Percentiles rank a stretch among this genome's conserved stretches.
Evolutionary conservation across 495 filamentous ascomycete species (phyloP).

Genomic region (Penicillium canariense): DNA sequence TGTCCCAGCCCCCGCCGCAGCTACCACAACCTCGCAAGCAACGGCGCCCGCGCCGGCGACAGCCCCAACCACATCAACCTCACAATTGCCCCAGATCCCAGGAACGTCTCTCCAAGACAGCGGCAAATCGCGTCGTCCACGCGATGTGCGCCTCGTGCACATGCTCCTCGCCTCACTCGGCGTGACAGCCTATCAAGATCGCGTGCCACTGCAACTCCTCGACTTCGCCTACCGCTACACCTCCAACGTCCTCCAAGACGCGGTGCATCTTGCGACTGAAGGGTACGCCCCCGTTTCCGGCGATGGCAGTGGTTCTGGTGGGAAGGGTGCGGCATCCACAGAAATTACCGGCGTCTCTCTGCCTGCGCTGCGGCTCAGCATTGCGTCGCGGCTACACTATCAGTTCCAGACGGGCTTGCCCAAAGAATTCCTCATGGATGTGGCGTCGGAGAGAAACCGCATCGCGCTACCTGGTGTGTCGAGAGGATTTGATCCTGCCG

Average conservation of each 20-base stretch:
- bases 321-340: conserved; percentile 19
- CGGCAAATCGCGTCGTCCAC: conserved; percentile 70
- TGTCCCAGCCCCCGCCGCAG: conserved; percentile 20
- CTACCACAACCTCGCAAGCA: conserved; percentile 22
- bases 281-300: conserved; percentile 45
- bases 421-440: conserved; percentile 83
- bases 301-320: conserved; percentile 17
- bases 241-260: conserved; percentile 48
- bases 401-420: conserved; percentile 65
- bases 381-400: conserved; percentile 60
- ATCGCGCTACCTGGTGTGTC: conserved; percentile 74
- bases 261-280: conserved; percentile 53
- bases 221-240: conserved; percentile 94
- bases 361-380: conserved; percentile 59
- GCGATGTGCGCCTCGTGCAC: conserved; percentile 88
- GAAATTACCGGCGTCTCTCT: conserved; percentile 52
- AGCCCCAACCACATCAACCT: conserved; percentile 29
- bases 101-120: conserved; percentile 57
- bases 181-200: conserved; percentile 86
- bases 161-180: conserved; percentile 84
- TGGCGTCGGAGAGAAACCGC: conserved; percentile 79
- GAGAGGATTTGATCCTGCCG: conserved; percentile 56
- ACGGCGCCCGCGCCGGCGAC: conserved; percentile 10
- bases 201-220: conserved; percentile 89
- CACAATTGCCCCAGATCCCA: conserved; percentile 42